phyloP scores from a whole-genome alignment of 169 alveolate species.

The Condylostoma magnum region DNA sequence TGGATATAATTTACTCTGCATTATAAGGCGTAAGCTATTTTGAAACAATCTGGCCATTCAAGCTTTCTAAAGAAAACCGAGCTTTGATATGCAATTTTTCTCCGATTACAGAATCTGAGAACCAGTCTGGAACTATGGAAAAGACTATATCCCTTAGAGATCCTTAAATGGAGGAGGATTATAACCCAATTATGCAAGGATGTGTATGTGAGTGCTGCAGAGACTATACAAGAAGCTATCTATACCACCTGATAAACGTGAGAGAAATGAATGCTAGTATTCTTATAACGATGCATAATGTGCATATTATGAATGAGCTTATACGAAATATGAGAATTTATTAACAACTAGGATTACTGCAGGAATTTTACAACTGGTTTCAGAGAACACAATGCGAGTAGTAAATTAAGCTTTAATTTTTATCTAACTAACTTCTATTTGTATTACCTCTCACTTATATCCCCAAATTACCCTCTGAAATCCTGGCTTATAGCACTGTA shows the following conservation, averaged over 20 bases:
- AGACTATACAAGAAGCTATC: slow-evolving; percentile 1
- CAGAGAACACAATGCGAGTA: too few relatives aligned
- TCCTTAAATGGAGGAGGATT: neutral
- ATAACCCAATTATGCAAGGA: slow-evolving; percentile 8
- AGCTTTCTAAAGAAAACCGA: neutral
- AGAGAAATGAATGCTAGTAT: slow-evolving; percentile 13
- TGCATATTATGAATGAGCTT: too few relatives aligned
- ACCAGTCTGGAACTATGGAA: neutral
- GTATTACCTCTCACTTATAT: too few relatives aligned
- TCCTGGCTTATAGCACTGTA: too few relatives aligned
- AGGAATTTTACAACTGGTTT: too few relatives aligned
- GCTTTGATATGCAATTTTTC: neutral
- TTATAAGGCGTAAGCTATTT: slow-evolving; percentile 13
- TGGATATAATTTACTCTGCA: slow-evolving; percentile 19
- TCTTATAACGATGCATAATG: slow-evolving; percentile 7
- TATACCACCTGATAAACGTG: slow-evolving; percentile 6
- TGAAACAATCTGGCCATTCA: slow-evolving; percentile 24
- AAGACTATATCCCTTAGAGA: too few relatives aligned
- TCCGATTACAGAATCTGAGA: neutral
- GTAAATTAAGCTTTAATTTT: too few relatives aligned
- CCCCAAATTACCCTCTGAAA: too few relatives aligned
- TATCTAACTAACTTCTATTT: too few relatives aligned
- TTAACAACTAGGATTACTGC: too few relatives aligned
- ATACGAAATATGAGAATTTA: too few relatives aligned
- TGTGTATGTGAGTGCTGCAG: slow-evolving; percentile 13